Conservation (phyloP, 345 rosid genomes). For the Eutrema yunnanense region DNA sequence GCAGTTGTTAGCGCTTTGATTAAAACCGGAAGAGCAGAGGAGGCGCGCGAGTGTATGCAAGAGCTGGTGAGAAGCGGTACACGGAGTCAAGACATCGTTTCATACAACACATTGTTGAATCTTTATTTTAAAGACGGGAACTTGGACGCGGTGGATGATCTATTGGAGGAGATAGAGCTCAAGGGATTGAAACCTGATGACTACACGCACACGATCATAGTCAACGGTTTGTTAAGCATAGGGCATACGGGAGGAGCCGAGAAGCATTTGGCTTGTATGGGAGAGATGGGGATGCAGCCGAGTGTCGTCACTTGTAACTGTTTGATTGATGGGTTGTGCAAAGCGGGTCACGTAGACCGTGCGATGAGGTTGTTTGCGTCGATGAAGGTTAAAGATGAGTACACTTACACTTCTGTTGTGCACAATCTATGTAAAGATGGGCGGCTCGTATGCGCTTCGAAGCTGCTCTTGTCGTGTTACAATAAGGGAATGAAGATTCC, state of each 20-base stretch:
- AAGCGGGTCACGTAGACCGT: constrained; percentile 46
- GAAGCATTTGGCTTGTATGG: constrained; percentile 17
- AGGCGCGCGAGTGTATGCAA: constrained; percentile 40
- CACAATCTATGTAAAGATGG: constrained; percentile 69
- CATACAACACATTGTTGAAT: constrained; percentile 49
- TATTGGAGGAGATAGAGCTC: constrained; percentile 8
- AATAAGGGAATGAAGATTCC: constrained; percentile 56
- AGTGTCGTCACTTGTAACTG: constrained; percentile 30
- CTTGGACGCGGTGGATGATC: constrained; percentile 44
- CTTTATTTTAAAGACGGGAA: constrained; percentile 52
- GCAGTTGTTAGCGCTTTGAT: constrained; percentile 55
- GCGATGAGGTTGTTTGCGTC: constrained; percentile 53
- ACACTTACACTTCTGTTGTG: constrained; percentile 64
- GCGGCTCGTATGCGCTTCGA: constrained; percentile 48
- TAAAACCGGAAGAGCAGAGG: constrained; percentile 45
- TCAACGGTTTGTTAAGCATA: constrained; percentile 19
- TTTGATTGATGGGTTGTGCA: constrained; percentile 59
- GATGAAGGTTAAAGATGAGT: constrained; percentile 63
- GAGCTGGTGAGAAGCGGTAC: constrained; percentile 39
- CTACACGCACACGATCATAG: constrained; percentile 22
- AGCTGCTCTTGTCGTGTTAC: constrained; percentile 57
- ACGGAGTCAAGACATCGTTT: constrained; percentile 35
- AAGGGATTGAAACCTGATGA: constrained; percentile 25
- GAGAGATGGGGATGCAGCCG: constrained; percentile 12
- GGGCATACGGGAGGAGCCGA: constrained; percentile 12